These are phyloP conservation scores for Exophiala oligosperma DNA, from an alignment of 2,329 filamentous ascomycete species.

Conservation along the genomic window DNA sequence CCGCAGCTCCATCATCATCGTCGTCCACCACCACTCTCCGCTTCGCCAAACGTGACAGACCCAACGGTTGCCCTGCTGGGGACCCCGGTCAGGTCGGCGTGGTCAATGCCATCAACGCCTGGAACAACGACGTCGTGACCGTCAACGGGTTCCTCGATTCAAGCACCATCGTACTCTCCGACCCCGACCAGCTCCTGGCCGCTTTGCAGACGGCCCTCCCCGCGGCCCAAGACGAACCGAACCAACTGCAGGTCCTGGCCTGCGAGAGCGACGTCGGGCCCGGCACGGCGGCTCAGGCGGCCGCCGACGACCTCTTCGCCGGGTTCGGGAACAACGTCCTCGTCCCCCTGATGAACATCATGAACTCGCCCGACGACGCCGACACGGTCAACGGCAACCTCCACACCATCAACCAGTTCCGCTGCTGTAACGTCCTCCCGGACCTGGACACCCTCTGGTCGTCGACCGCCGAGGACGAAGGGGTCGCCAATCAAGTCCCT, in stretches of 20 bases:
- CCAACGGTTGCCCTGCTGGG: slow-evolving; percentile 8
- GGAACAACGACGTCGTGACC: slow-evolving; percentile 15
- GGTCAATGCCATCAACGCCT: slow-evolving; percentile 13
- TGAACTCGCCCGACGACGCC: slow-evolving; percentile 3
- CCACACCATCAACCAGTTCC: slow-evolving; percentile 15
- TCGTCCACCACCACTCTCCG: neutral
- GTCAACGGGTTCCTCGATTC: slow-evolving; percentile 18
- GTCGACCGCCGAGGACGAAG: slow-evolving; percentile 10
- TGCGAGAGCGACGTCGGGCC: slow-evolving; percentile 5
- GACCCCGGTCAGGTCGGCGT: slow-evolving; percentile 7
- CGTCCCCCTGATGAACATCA: slow-evolving; percentile 9
- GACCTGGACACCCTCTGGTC: slow-evolving; percentile 13
- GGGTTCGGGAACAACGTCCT: slow-evolving; percentile 12
- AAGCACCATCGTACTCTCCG: slow-evolving; percentile 1
- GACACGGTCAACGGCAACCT: neutral
- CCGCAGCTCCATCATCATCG: slow-evolving; percentile 1
- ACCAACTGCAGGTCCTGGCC: slow-evolving; percentile 9
- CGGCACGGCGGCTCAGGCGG: slow-evolving; percentile 6
- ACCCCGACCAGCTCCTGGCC: slow-evolving; percentile 1
- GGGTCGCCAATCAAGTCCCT: slow-evolving; percentile 5
- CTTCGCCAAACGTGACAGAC: slow-evolving; percentile 14
- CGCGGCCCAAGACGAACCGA: slow-evolving; percentile 13
- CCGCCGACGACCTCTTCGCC: slow-evolving; percentile 7
- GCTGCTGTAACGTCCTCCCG: slow-evolving; percentile 16
- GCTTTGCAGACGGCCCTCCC: neutral